Evolutionary conservation across 768 basidiomycete genomes (phyloP), one percentile per base, ranked within the genome.

Genomic region (Melanogaster broomeanus): DNA sequence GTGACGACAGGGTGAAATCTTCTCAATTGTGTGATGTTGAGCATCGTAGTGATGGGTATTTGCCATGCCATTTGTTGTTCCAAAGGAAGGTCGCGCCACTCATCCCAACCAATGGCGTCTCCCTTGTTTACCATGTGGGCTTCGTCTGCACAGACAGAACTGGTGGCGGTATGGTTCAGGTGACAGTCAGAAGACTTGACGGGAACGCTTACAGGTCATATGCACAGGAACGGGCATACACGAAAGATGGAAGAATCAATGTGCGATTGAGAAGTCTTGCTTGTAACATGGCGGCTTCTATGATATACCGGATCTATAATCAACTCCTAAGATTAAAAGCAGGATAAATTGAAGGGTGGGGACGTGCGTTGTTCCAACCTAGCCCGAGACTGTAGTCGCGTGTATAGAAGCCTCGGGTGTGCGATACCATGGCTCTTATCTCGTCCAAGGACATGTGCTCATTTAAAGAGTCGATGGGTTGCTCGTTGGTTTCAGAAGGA

Each of bases 331-430:
- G 47, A 35, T 24, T 9, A 27, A 37, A 42, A 19, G n/a, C 15
- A n/a, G 43, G 27, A 35, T 10, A 15, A 15, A 47, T 19, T 35
- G 8, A 35, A 34, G 6, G 21, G 31, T 35, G 13, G n/a, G 12
- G 10, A 59, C 70, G 31, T 45, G 65, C 73, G 38, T 77, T 77
- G 46, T 77, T 77, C 74, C 76, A 77, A 3, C 76, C 76, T n/a
- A 77, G 56, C 16, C 74, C 73, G 8, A 75, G 62, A 57, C 73
- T 76, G 58, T 64, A 76, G 31, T 78, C 75, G 27, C 77, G 67
- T 7, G 64, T 60, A 47, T 69, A 77, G 49, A 68, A 77, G 16
- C 75, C 75, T 34, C 68, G 66, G 7, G 75, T 77, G 42, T 57
- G 61, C 12, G 61, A 56, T 2, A 74, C 68, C 62, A 76, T 63